Evolutionary conservation across 2,329 filamentous ascomycete genomes (phyloP).

Genomic region (Nigrospora osmanthi): DNA sequence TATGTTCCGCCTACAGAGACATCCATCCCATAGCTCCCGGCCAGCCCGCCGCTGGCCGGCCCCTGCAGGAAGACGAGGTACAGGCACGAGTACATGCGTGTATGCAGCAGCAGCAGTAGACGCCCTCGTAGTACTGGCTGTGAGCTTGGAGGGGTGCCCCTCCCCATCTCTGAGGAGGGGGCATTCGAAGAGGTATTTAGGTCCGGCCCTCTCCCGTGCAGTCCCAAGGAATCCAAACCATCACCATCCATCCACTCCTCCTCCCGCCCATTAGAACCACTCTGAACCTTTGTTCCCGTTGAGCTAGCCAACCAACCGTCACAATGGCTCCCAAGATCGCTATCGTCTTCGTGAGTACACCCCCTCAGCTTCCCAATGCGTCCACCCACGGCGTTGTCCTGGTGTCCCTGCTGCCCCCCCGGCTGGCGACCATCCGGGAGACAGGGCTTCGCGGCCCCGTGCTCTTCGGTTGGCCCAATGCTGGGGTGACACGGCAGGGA

Average conservation of each 20-base stretch:
- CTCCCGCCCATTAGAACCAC: background rate
- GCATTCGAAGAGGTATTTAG: background rate
- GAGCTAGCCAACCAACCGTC: constrained; percentile 15
- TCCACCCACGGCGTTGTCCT: background rate
- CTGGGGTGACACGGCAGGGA: no score
- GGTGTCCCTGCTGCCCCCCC: no score
- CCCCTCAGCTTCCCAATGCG: background rate
- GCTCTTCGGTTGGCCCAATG: no score
- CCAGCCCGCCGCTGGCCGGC: no score
- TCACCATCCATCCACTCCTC: background rate
- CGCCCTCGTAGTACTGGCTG: constrained; percentile 1
- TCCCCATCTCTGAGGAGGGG: background rate
- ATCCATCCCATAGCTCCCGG: no score
- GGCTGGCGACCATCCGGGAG: no score
- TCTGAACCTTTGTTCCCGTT: background rate
- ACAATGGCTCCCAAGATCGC: constrained; percentile 86
- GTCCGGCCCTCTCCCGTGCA: background rate
- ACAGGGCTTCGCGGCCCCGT: no score
- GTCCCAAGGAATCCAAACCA: background rate
- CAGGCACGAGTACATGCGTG: background rate
- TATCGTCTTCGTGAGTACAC: constrained; percentile 70
- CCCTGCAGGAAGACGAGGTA: no score
- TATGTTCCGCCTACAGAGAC: no score
- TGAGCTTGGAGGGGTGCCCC: background rate
- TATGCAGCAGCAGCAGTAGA: constrained; percentile 1